Evolutionary conservation across 2,329 filamentous ascomycete species (phyloP), one percentile per base, ranked within the genome.

Genomic region (Arthrobotrys pseudoclavata): DNA sequence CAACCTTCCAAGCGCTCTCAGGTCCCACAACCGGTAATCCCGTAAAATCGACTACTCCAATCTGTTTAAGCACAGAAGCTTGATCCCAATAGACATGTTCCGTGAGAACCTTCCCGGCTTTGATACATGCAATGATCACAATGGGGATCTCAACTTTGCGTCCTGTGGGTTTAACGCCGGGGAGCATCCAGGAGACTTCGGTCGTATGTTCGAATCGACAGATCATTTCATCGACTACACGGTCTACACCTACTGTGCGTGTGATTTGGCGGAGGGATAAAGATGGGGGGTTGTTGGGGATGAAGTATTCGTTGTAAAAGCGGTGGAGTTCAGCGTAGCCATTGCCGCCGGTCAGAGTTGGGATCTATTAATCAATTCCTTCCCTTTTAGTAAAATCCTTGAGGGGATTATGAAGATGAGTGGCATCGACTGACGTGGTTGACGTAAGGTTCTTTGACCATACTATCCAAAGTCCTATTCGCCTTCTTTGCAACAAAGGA

Each of bases 391-490:
- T 34, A 1, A 34, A 34, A 34, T 5, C n/a, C n/a, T n/a, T 34
- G 7, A 34, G 12, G 1, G 12, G 31, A 9, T 34, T 10, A 34
- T 40, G 10, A 40, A 12, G 13, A 1, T 31, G 6, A 61, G 45
- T 79, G 5, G 18, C 22, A 9, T 4, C 15, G 12, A 64, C 57
- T 31, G 7, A 76, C 72, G 45, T 76, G 91, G 81, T 94, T 94
- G 0, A 94, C 91, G 81, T 94, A 93, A 1, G 91, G 92, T 82
- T 93, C 89, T 57, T 90, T 86, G 1, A 93, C 91, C 91, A 94
- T 94, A 0, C 91, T 94, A n/a, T 86, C 86, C 91, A 94, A 94
- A 0, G 91, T 94, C 79, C 89, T 88, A 78, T 89, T 89, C 0
- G 93, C 91, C 1, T 88, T 88, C 10, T 91, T 87, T 69, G 90